Conservation (phyloP, 352 stramenopile genomes). For the Phytophthora podocarpi region DNA sequence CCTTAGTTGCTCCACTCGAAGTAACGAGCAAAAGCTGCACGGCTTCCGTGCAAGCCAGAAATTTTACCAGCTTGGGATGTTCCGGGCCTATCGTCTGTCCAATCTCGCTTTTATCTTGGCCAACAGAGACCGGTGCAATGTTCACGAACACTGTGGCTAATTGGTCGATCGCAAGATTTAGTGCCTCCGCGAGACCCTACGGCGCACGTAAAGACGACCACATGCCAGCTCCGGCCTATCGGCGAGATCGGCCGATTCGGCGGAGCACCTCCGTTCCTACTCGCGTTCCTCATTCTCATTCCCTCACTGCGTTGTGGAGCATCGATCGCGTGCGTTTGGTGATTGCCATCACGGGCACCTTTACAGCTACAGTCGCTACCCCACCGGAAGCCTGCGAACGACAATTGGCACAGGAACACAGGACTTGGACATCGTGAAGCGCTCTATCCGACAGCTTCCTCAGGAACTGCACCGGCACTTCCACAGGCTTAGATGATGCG, state of each 20-base stretch:
- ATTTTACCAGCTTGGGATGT: constrained; percentile 26
- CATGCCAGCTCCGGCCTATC: constrained; percentile 4
- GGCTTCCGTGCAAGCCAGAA: constrained; percentile 16
- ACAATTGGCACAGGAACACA: constrained; percentile 10
- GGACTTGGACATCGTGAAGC: neutral
- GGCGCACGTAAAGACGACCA: constrained; percentile 28
- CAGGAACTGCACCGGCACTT: neutral
- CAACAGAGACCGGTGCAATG: constrained; percentile 21
- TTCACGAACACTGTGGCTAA: constrained; percentile 15
- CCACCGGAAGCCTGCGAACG: neutral
- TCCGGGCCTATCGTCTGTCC: constrained; percentile 28
- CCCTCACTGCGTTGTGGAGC: constrained; percentile 25
- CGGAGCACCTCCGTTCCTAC: constrained; percentile 5
- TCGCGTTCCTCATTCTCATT: constrained; percentile 29
- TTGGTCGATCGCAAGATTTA: constrained; percentile 33
- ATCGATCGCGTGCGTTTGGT: constrained; percentile 1
- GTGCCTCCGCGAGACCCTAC: constrained; percentile 15
- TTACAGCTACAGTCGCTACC: no score
- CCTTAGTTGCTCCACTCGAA: constrained; percentile 9
- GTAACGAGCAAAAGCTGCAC: constrained; percentile 18
- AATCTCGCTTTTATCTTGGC: constrained; percentile 34
- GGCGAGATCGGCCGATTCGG: constrained; percentile 15
- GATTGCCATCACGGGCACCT: constrained; percentile 5
- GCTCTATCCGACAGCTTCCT: constrained; percentile 7
- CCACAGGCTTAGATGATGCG: constrained; percentile 12